Evolutionary conservation across 2,329 filamentous ascomycete genomes (phyloP).

Genomic region (Meredithiella fracta): DNA sequence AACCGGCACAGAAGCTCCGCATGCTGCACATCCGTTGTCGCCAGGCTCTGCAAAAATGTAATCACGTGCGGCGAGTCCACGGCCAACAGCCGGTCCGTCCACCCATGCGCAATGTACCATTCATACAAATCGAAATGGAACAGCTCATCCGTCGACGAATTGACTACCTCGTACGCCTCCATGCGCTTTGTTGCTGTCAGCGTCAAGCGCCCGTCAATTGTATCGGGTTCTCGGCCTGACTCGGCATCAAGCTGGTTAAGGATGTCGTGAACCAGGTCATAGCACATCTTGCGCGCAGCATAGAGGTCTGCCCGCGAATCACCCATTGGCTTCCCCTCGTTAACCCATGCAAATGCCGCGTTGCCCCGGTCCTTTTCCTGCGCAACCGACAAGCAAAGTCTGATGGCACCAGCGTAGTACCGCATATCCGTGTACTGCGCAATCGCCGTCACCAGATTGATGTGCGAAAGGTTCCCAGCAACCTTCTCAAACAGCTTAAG

Average conservation of each 20-base stretch:
- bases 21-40: slow-evolving; percentile 53
- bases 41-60: slow-evolving; percentile 66
- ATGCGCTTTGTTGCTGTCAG: slow-evolving; percentile 60
- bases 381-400: slow-evolving; percentile 70
- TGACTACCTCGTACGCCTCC: slow-evolving; percentile 84
- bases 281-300: slow-evolving; percentile 58
- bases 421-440: slow-evolving; percentile 63
- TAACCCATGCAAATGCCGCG: slow-evolving; percentile 68
- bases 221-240: slow-evolving; percentile 50
- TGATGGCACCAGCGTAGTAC: slow-evolving; percentile 88
- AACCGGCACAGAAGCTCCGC: slow-evolving; percentile 89
- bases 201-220: slow-evolving; percentile 63
- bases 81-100: slow-evolving; percentile 69
- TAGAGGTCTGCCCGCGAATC: slow-evolving; percentile 57
- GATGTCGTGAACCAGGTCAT: slow-evolving; percentile 72
- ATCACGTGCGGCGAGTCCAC: slow-evolving; percentile 76
- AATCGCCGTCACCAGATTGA: slow-evolving; percentile 64
- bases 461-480: slow-evolving; percentile 61
- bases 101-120: slow-evolving; percentile 80
- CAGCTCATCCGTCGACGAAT: slow-evolving; percentile 74
- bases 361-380: slow-evolving; percentile 76
- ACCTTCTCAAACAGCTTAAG: slow-evolving; percentile 78
- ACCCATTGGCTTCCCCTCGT: slow-evolving; percentile 56
- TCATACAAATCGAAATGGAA: slow-evolving; percentile 96
- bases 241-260: slow-evolving; percentile 61